A percentile compares a stretch with the other conserved stretches of the same genome.
Evolutionary conservation across 495 filamentous ascomycete species (phyloP).

Genomic region (Pyrenula massariospora): DNA sequence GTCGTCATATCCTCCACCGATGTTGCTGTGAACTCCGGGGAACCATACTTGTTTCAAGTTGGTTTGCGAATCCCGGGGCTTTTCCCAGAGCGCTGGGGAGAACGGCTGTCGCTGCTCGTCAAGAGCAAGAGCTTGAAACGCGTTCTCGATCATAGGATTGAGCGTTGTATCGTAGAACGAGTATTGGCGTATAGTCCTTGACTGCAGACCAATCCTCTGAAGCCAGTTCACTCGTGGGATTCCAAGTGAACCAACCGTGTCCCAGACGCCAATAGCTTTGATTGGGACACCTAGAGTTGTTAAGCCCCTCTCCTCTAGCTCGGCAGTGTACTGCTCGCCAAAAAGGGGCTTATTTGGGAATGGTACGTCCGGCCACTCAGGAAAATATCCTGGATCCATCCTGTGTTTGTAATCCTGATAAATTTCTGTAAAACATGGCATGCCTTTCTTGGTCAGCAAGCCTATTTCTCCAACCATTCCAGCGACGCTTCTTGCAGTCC

Average conservation of each 20-base stretch:
- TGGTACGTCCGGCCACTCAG: conserved; percentile 38
- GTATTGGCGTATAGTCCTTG: conserved; percentile 32
- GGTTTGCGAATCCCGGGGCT: conserved; percentile 20
- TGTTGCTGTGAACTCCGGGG: conserved; percentile 35
- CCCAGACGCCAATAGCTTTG: conserved; percentile 43
- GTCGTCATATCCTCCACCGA: conserved; percentile 30
- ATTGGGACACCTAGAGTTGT: conserved; percentile 18
- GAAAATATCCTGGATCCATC: conserved; percentile 13
- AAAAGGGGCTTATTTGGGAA: conserved; percentile 44
- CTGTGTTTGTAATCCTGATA: conserved; percentile 35
- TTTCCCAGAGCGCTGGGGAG: conserved; percentile 53
- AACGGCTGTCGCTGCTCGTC: conserved; percentile 57
- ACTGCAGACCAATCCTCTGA: conserved; percentile 15
- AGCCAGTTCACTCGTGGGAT: conserved; percentile 30
- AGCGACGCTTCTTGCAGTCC: conserved; percentile 42
- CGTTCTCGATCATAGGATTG: conserved; percentile 47
- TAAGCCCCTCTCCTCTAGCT: conserved; percentile 9
- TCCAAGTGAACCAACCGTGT: conserved; percentile 49
- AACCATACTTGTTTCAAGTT: conserved; percentile 63
- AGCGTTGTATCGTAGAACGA: conserved; percentile 50
- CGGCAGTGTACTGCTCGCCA: conserved; percentile 8
- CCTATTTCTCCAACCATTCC: conserved; percentile 42
- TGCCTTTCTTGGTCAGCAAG: conserved; percentile 23
- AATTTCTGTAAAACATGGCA: conserved; percentile 31
- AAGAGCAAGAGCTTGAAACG: conserved; percentile 63